phyloP scores from a whole-genome alignment of 2,329 filamentous ascomycete genomes.

The Claviceps fusiformis region DNA sequence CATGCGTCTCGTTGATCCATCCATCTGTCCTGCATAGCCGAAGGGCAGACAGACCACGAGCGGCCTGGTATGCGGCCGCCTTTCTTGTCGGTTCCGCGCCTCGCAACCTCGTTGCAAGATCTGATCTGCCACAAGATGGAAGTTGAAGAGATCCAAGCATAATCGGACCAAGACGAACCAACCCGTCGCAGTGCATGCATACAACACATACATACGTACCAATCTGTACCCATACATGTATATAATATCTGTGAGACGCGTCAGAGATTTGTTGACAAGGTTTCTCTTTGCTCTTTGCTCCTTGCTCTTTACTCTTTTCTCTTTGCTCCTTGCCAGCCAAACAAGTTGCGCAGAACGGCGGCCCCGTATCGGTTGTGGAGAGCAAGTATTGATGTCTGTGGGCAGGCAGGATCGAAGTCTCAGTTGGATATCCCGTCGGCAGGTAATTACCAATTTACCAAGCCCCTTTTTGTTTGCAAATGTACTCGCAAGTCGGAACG shows the following conservation, averaged over 20 bases:
- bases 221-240: not conserved
- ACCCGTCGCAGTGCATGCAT: no score
- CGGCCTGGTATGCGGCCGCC: constrained; percentile 1
- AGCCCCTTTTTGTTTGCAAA: not conserved
- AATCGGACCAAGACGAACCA: not conserved
- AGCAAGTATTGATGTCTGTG: not conserved
- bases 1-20: not conserved
- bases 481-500: not conserved
- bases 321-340: not conserved
- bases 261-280: not conserved
- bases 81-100: not conserved
- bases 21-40: constrained; percentile 1
- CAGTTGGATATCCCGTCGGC: not conserved
- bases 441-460: no score
- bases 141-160: not conserved
- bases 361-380: not conserved
- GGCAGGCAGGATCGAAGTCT: not conserved
- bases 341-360: not conserved
- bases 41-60: not conserved
- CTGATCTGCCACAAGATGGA: not conserved
- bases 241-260: no score
- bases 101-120: not conserved
- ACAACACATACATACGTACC: not conserved
- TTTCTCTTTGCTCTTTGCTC: not conserved
- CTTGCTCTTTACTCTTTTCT: no score